Evolutionary conservation across 2,329 filamentous ascomycete species (phyloP), one percentile per base, ranked within the genome.

Genomic region (Onygenales sp.): DNA sequence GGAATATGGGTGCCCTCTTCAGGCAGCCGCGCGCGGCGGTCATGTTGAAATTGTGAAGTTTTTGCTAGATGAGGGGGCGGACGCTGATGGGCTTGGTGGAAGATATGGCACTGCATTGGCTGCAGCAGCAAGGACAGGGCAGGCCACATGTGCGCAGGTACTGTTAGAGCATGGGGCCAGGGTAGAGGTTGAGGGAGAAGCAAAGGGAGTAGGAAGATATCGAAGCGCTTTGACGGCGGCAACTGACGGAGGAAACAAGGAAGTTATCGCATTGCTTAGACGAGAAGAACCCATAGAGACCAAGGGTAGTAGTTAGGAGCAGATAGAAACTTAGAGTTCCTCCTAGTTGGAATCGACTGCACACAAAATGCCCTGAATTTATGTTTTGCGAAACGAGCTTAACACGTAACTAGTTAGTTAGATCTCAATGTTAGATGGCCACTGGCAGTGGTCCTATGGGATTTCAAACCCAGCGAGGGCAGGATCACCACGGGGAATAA

Each of bases 1-100:
- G 36, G 14, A 32, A 10, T 39, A 56, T 40, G 42, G 42, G 4
- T 50, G 4, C 27, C 27, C 49, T 3, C 39, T 57, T 14, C 43
- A 52, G 31, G 56, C 45, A 1, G 56, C 56, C 11, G 37, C 42
- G 11, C 2, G 7, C 6, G 14, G 14, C 4, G 54, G 54, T 10
- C 36, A 56, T 39, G 31, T 51, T n/a, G 21, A 32, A 14, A 44
- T 57, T 21, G 54, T 53, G n/a, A 31, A 3, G 7, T 5, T 45
- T 4, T 6, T 52, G 10, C 40, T 52, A 11, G 31, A 3, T 13
- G 39, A 44, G n/a, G 51, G 42, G 2, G 51, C 51, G 13, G 34
- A 52, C 14, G 27, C 40, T 17, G 31, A 52, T 31, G 9, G 17
- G 4, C 10, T 17, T n/a, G 21, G 39, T 6, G 42, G 39, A 21